phyloP scores from a whole-genome alignment of 1,139 yeast genomes.

The Blastobotrys capitulatus region DNA sequence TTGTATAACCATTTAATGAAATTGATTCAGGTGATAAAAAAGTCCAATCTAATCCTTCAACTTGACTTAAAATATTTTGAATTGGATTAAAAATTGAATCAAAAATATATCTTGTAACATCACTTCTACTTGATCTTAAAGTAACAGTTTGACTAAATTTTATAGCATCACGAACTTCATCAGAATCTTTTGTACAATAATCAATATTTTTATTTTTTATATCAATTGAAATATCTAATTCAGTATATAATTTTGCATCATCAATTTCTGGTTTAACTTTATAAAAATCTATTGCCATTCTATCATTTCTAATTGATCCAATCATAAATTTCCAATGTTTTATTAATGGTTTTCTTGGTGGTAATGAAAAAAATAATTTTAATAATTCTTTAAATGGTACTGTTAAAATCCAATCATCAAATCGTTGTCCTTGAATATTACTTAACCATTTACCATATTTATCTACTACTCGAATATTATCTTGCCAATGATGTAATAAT shows the following conservation, averaged over 20 bases:
- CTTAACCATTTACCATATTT: neutral
- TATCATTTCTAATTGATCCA: neutral
- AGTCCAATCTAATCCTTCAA: neutral
- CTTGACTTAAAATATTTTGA: neutral
- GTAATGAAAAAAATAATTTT: conserved; percentile 1
- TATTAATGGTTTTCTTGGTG: neutral
- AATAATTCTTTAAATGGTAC: neutral
- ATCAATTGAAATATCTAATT: neutral
- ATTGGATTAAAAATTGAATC: conserved; percentile 7
- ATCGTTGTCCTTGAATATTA: neutral
- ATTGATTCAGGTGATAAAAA: conserved; percentile 5
- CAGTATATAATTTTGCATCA: no score
- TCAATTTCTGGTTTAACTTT: neutral
- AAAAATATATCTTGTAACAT: neutral
- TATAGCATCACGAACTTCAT: neutral
- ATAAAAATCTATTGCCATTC: neutral
- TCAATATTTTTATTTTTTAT: no score
- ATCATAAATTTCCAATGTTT: neutral
- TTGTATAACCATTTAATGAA: conserved; percentile 3
- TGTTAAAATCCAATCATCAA: neutral
- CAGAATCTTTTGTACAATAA: neutral
- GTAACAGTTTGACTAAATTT: neutral
- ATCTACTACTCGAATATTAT: neutral
- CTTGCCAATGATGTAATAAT: neutral
- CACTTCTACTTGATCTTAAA: neutral